phyloP scores from a whole-genome alignment of 495 filamentous ascomycete genomes.

The Lophiotrema nucula region DNA sequence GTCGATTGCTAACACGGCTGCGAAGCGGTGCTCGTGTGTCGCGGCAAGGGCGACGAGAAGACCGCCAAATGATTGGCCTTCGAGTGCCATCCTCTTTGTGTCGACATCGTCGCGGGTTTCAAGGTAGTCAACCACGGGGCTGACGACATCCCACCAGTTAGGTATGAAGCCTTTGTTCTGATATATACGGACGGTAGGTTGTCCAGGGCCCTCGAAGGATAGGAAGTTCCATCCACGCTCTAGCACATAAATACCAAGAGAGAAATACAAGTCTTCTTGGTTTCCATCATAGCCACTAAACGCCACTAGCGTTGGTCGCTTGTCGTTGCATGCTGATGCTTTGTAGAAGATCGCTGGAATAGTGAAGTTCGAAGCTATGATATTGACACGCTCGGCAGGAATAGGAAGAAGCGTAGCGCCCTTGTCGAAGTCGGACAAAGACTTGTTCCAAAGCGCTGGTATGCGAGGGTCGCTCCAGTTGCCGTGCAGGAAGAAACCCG shows the following conservation, averaged over 20 bases:
- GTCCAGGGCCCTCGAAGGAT: slow-evolving; percentile 53
- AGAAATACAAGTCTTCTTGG: slow-evolving; percentile 49
- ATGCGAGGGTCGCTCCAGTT: neutral
- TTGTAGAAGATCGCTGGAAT: neutral
- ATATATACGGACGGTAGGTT: slow-evolving; percentile 46
- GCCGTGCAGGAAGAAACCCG: neutral
- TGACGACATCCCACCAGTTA: slow-evolving; percentile 50
- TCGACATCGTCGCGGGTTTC: slow-evolving; percentile 31
- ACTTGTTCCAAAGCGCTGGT: slow-evolving; percentile 7
- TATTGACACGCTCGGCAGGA: slow-evolving; percentile 42
- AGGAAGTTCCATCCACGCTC: slow-evolving; percentile 50
- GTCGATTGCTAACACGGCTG: slow-evolving; percentile 44
- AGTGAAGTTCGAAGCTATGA: slow-evolving; percentile 35
- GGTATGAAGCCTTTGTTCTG: slow-evolving; percentile 51
- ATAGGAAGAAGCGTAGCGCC: slow-evolving; percentile 35
- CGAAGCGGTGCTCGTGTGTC: slow-evolving; percentile 47
- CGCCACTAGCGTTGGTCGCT: neutral
- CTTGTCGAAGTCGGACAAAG: slow-evolving; percentile 16
- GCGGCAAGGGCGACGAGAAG: slow-evolving; percentile 44
- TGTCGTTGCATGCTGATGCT: neutral
- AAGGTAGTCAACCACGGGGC: slow-evolving; percentile 48
- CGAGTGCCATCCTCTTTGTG: slow-evolving; percentile 32
- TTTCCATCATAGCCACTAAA: slow-evolving; percentile 41
- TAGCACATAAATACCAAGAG: slow-evolving; percentile 38
- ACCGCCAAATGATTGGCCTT: slow-evolving; percentile 46